phyloP scores from a whole-genome alignment of 192 early-diverging fungal species.

The Coemansia sp. region DNA sequence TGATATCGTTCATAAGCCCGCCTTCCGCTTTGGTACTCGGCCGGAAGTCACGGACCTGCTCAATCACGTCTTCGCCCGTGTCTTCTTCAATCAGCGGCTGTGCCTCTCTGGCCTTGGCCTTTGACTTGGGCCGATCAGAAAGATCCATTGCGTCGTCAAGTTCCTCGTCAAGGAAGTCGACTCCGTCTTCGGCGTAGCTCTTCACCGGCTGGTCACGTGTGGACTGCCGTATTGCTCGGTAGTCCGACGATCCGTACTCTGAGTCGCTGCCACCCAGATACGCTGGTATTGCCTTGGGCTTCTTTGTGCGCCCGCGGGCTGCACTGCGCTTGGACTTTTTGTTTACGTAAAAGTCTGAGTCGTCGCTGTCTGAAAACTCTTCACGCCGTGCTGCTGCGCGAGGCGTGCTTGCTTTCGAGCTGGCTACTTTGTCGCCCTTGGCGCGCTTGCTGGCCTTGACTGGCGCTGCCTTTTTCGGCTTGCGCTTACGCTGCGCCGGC shows the following conservation, averaged over 20 bases:
- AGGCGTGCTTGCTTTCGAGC: constrained; percentile 5
- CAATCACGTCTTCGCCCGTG: constrained; percentile 42
- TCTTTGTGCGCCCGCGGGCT: constrained; percentile 30
- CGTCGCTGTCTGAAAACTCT: constrained; percentile 44
- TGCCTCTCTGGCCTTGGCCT: constrained; percentile 25
- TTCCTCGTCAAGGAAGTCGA: constrained; percentile 42
- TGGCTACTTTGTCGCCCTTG: constrained; percentile 17
- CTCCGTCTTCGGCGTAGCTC: constrained; percentile 53
- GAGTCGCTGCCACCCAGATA: constrained; percentile 51
- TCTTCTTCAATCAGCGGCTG: constrained; percentile 48
- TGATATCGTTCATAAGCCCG: constrained; percentile 31
- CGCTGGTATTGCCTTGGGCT: constrained; percentile 31
- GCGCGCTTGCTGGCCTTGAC: constrained; percentile 40
- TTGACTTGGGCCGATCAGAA: constrained; percentile 10
- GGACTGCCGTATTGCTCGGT: constrained; percentile 43
- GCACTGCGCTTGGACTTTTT: constrained; percentile 34
- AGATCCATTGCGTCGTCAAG: constrained; percentile 42
- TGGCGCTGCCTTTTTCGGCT: constrained; percentile 32
- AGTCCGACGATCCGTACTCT: constrained; percentile 50
- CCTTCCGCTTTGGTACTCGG: constrained; percentile 21
- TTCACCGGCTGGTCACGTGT: constrained; percentile 39
- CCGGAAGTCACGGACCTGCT: constrained; percentile 54
- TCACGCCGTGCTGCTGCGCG: constrained; percentile 18
- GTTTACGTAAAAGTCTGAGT: constrained; percentile 45
- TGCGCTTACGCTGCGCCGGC: constrained; percentile 47